Conservation (phyloP, 176 grass and related monocot species). For the Triticum timopheevii region DNA sequence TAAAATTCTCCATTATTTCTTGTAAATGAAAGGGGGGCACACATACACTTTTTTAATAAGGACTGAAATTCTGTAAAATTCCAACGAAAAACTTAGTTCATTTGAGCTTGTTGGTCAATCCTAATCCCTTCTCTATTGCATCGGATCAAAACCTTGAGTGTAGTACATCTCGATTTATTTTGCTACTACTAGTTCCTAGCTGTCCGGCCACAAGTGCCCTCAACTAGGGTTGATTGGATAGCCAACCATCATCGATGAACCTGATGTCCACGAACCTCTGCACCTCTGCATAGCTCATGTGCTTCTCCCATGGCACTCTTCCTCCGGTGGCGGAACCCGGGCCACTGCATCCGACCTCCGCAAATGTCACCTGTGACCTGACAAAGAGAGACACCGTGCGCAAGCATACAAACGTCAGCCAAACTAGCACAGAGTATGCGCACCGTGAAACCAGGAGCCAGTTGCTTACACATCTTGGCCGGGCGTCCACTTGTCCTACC, state of each 20-base stretch:
- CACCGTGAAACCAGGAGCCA: background rate
- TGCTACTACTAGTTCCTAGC: no score
- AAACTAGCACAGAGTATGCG: no score
- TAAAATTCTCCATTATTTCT: no score
- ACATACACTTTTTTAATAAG: no score
- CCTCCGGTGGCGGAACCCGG: slow-evolving; percentile 20
- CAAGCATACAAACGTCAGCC: background rate
- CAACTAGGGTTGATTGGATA: slow-evolving; percentile 14
- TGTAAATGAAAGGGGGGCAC: no score
- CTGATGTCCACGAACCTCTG: slow-evolving; percentile 29
- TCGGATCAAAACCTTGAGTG: no score
- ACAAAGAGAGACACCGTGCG: background rate
- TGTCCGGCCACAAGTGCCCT: background rate
- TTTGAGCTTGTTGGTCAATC: no score
- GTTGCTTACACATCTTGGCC: slow-evolving; percentile 7
- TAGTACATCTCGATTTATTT: no score
- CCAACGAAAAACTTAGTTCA: no score
- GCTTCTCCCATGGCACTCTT: slow-evolving; percentile 51
- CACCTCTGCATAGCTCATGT: slow-evolving; percentile 21
- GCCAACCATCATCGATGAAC: slow-evolving; percentile 56
- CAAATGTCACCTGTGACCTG: slow-evolving; percentile 39
- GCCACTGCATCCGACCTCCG: slow-evolving; percentile 36
- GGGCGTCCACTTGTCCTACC: slow-evolving; percentile 53
- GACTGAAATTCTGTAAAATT: no score
- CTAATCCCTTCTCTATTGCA: no score